Conservation (phyloP, 441 rosid species). For the Biscutella laevigata region DNA sequence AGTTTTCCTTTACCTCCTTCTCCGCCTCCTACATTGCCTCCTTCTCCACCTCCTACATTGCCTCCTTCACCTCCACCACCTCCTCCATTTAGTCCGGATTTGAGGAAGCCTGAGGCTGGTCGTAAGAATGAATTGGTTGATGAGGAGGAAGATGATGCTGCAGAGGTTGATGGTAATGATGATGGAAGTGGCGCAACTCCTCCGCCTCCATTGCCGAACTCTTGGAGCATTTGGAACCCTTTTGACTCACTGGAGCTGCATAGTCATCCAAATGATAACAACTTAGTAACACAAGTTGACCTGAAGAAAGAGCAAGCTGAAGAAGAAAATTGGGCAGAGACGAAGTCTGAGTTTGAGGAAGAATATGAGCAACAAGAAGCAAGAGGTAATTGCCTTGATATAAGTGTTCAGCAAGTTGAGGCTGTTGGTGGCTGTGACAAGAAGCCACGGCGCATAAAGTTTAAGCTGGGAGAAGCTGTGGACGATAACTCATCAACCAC, state of each 20-base stretch:
- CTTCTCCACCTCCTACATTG: no score
- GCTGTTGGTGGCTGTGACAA: conserved; percentile 20
- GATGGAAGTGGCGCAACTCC: conserved; percentile 26
- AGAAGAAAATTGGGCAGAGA: conserved; percentile 71
- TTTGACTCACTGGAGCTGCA: conserved; percentile 29
- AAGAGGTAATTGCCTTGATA: conserved; percentile 5
- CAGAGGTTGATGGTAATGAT: conserved; percentile 29
- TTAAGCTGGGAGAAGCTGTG: conserved; percentile 31
- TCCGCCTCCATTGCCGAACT: conserved; percentile 34
- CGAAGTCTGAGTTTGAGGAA: conserved; percentile 61
- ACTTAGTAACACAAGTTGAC: conserved; percentile 26
- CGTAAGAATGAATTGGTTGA: conserved; percentile 21
- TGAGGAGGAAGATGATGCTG: conserved; percentile 32
- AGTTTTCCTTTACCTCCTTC: conserved; percentile 47
- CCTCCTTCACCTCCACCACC: conserved; percentile 68
- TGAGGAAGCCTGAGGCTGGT: conserved; percentile 25
- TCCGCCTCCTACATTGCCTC: conserved; percentile 70
- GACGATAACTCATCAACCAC: conserved; percentile 51
- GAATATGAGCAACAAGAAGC: conserved; percentile 38
- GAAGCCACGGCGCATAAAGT: conserved; percentile 31
- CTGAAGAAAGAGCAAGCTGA: conserved; percentile 44
- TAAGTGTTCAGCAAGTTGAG: conserved; percentile 15
- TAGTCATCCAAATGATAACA: conserved; percentile 15
- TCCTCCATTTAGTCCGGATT: conserved; percentile 44
- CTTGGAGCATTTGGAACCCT: conserved; percentile 55